A percentile compares a stretch with the other conserved stretches of the same genome.
phyloP scores from a whole-genome alignment of 1,139 yeast genomes.

The Dujonia santamariae region DNA sequence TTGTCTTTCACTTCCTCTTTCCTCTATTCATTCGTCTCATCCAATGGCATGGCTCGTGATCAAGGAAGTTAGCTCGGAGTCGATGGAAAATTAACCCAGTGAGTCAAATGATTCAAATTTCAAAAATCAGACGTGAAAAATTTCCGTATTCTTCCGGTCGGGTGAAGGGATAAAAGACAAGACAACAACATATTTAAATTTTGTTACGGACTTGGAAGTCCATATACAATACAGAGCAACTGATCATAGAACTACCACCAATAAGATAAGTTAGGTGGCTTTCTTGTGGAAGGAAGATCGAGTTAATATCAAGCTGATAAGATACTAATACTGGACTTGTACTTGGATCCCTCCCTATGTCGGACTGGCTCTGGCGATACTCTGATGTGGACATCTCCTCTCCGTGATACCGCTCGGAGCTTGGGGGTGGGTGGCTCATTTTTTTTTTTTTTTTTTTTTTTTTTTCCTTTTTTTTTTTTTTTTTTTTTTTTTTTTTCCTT shows the following conservation, averaged over 20 bases:
- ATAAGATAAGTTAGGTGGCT: no score
- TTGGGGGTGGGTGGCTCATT: background rate
- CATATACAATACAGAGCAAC: no score
- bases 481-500: background rate
- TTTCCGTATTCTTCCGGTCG: background rate
- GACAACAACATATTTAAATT: background rate
- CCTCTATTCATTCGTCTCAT: no score
- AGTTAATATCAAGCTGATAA: no score
- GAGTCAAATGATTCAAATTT: slow-evolving; percentile 1
- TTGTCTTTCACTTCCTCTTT: no score
- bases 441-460: background rate
- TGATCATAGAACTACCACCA: no score
- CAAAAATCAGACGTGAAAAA: background rate
- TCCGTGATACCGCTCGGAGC: slow-evolving; percentile 2
- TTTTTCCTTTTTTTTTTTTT: background rate
- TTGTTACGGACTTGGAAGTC: no score
- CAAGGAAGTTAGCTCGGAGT: background rate
- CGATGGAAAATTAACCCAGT: background rate
- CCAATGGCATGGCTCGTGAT: background rate
- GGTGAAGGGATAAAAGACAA: slow-evolving; percentile 1
- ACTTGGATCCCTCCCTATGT: no score
- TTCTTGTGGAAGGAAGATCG: no score
- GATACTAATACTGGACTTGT: no score
- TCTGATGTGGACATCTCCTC: background rate
- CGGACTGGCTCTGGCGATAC: no score